Conservation (phyloP, 164 flowering plant species). For the Nymphaea colorata region DNA sequence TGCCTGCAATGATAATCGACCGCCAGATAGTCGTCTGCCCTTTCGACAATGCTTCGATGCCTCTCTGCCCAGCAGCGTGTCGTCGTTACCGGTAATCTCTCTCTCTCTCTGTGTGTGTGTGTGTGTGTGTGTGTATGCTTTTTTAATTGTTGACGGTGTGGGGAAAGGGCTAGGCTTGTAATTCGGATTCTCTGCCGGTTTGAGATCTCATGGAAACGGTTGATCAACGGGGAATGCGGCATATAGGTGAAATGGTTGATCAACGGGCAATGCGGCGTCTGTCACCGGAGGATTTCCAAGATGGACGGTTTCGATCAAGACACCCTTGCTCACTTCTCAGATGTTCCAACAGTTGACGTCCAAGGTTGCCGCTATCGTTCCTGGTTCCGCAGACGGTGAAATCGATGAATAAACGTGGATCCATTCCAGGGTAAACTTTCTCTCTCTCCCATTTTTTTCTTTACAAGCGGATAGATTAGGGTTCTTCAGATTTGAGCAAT, state of each 20-base stretch:
- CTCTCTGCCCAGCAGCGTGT: constrained; percentile 18
- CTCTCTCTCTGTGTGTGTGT: background rate
- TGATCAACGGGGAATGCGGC: too few relatives aligned
- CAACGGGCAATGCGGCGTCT: constrained; percentile 3
- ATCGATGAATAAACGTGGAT: constrained; percentile 71
- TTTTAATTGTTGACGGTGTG: background rate
- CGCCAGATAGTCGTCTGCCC: background rate
- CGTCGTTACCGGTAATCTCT: constrained; percentile 24
- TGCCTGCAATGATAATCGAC: too few relatives aligned
- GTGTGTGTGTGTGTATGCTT: background rate
- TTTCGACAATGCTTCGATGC: constrained; percentile 11
- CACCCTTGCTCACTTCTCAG: constrained; percentile 18
- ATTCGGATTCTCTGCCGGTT: constrained; percentile 92
- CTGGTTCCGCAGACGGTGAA: constrained; percentile 42
- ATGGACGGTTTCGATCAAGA: constrained; percentile 65
- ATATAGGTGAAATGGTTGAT: constrained; percentile 7
- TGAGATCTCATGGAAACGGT: constrained; percentile 64
- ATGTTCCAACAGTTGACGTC: constrained; percentile 75
- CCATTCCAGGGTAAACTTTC: constrained; percentile 49
- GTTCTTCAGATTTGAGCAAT: too few relatives aligned
- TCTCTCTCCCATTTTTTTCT: background rate
- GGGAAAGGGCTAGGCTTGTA: constrained; percentile 75
- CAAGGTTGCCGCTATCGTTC: constrained; percentile 87
- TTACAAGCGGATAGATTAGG: too few relatives aligned
- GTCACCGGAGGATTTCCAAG: constrained; percentile 47